Percentiles rank a stretch among this genome's conserved stretches.
Evolutionary conservation across 2,329 filamentous ascomycete species (phyloP).

Genomic region (Myriosclerotinia duriaeana): DNA sequence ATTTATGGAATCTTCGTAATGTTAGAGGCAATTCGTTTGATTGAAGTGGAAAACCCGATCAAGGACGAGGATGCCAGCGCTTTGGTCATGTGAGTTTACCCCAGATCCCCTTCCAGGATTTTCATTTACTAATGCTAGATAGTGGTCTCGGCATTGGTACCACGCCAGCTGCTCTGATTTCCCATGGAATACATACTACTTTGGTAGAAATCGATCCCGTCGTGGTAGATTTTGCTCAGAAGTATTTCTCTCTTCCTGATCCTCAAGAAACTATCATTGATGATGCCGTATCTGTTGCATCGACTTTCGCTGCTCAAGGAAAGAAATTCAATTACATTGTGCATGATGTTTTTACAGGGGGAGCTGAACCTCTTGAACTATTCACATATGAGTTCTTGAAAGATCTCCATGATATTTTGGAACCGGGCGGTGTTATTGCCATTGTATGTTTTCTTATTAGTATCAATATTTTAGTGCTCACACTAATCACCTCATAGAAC

Average conservation of each 20-base stretch:
- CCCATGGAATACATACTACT: slow-evolving; percentile 87
- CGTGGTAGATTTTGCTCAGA: slow-evolving; percentile 77
- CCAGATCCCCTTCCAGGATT: neutral
- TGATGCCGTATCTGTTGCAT: slow-evolving; percentile 74
- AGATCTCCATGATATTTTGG: slow-evolving; percentile 69
- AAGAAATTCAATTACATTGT: slow-evolving; percentile 83
- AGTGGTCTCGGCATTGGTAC: slow-evolving; percentile 92
- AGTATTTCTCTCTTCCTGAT: slow-evolving; percentile 76
- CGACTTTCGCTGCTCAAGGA: slow-evolving; percentile 44
- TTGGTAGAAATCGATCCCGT: slow-evolving; percentile 92
- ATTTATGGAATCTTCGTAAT: slow-evolving; percentile 97
- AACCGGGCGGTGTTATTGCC: slow-evolving; percentile 77
- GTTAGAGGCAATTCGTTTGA: slow-evolving; percentile 84
- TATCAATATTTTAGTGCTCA: neutral
- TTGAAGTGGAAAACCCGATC: slow-evolving; percentile 57
- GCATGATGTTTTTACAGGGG: slow-evolving; percentile 96
- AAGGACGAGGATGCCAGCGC: slow-evolving; percentile 70
- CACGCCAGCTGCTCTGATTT: slow-evolving; percentile 79
- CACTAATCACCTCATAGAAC: slow-evolving; percentile 58
- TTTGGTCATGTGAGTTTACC: slow-evolving; percentile 71
- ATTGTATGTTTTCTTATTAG: slow-evolving; percentile 59
- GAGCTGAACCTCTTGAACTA: slow-evolving; percentile 82
- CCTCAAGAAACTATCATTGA: slow-evolving; percentile 79
- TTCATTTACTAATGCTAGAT: slow-evolving; percentile 15
- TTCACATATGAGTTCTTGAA: slow-evolving; percentile 85